Evolutionary conservation across 208 protist genomes (phyloP).

Genomic region (Blastocrithidia nonstop): DNA sequence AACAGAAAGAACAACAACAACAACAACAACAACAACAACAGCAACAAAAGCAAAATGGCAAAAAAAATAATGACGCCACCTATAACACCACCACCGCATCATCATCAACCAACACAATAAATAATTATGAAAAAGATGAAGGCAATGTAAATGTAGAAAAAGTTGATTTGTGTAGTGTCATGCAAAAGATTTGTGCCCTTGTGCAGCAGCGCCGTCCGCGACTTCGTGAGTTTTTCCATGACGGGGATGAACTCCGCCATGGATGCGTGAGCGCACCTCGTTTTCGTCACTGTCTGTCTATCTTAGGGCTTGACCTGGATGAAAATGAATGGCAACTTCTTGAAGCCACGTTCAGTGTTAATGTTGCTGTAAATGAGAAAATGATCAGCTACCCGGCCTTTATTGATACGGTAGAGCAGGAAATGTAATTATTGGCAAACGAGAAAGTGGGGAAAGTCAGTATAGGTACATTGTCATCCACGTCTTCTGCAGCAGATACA

Average conservation of each 20-base stretch:
- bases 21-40: background rate
- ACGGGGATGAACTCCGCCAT: conserved; percentile 75
- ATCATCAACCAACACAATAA: background rate
- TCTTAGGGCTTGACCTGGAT: conserved; percentile 40
- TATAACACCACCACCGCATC: background rate
- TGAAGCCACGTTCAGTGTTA: conserved; percentile 31
- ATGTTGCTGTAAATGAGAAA: conserved; percentile 1
- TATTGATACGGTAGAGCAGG: conserved; percentile 22
- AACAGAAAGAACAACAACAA: conserved; percentile 2
- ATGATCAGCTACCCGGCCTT: conserved; percentile 66
- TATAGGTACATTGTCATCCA: background rate
- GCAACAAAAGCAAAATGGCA: background rate
- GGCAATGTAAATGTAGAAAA: conserved; percentile 4
- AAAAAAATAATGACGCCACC: background rate
- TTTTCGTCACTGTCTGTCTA: conserved; percentile 59
- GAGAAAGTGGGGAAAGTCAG: too few relatives aligned
- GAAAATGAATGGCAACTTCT: conserved; percentile 33
- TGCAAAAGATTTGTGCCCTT: conserved; percentile 39
- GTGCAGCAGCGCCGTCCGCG: conserved; percentile 52
- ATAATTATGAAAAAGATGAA: too few relatives aligned
- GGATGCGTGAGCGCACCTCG: conserved; percentile 50
- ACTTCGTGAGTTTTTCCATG: conserved; percentile 64
- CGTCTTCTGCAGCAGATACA: background rate
- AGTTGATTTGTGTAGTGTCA: conserved; percentile 24
- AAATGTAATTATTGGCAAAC: too few relatives aligned